Conservation (phyloP, 306 rosid genomes). For the Dalbergia cochinchinensis region DNA sequence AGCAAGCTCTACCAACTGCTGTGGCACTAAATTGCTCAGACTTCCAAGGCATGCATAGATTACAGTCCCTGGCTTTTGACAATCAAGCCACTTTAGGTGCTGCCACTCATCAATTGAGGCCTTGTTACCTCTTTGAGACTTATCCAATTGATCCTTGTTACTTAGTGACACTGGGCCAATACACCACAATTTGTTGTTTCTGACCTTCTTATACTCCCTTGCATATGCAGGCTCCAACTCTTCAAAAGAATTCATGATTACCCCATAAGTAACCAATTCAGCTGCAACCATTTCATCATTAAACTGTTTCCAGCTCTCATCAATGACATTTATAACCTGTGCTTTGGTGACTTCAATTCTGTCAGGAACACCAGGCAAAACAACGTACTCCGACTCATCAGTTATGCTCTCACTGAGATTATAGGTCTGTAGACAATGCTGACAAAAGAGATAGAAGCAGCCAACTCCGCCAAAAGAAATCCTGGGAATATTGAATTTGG, state of each 20-base stretch:
- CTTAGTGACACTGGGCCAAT: constrained; percentile 61
- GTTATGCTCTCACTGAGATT: constrained; percentile 52
- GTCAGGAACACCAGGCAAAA: constrained; percentile 29
- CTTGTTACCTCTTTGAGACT: constrained; percentile 55
- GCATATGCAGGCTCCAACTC: constrained; percentile 53
- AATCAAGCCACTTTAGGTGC: constrained; percentile 57
- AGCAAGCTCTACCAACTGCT: constrained; percentile 61
- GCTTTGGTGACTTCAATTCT: constrained; percentile 54
- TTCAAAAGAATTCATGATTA: constrained; percentile 59
- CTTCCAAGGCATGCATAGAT: constrained; percentile 71
- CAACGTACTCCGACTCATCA: constrained; percentile 46
- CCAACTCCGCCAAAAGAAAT: constrained; percentile 43
- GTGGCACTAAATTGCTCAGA: constrained; percentile 48
- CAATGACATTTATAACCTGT: not conserved
- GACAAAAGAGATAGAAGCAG: constrained; percentile 45
- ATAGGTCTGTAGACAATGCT: not conserved
- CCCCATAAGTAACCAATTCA: constrained; percentile 51
- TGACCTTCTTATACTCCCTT: constrained; percentile 40
- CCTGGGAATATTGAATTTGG: constrained; percentile 58
- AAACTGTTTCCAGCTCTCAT: constrained; percentile 35
- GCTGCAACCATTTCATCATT: constrained; percentile 52
- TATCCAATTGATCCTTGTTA: constrained; percentile 51
- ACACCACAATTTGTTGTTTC: constrained; percentile 57
- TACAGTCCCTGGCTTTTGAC: constrained; percentile 51
- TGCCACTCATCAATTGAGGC: constrained; percentile 48